Evolutionary conservation across 305 asterid species (phyloP).

Genomic region (Salvia sclarea): DNA sequence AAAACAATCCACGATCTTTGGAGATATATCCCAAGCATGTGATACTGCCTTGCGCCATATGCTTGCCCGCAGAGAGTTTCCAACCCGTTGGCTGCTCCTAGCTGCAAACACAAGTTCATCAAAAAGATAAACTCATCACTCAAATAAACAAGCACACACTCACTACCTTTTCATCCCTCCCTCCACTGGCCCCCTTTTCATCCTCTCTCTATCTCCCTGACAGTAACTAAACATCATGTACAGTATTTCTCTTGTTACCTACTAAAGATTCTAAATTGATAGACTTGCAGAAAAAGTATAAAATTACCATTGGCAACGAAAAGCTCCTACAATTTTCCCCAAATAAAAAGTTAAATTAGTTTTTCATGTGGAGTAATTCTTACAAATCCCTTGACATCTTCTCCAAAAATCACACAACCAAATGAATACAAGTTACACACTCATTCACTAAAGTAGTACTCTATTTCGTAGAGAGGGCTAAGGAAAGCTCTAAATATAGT

Average conservation of each 20-base stretch:
- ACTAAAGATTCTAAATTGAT: neutral
- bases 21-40: constrained; percentile 78
- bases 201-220: too few relatives aligned
- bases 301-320: neutral
- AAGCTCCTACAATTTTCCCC: neutral
- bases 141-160: neutral
- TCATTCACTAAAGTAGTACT: neutral
- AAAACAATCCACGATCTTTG: constrained; percentile 78
- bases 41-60: constrained; percentile 68
- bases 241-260: neutral
- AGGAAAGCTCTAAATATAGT: neutral
- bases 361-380: neutral
- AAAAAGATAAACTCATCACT: neutral
- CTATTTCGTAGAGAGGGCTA: neutral
- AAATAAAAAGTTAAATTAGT: neutral
- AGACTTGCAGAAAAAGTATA: neutral
- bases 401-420: neutral
- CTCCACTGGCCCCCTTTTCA: too few relatives aligned
- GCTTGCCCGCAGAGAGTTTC: constrained; percentile 86
- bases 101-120: constrained; percentile 36
- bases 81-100: constrained; percentile 77
- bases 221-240: neutral
- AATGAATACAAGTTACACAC: neutral
- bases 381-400: neutral
- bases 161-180: neutral